A percentile compares a stretch with the other conserved stretches of the same genome.
These are phyloP conservation scores for Petunia secreta DNA, from an alignment of 257 asterid genomes.

Conservation along the genomic window DNA sequence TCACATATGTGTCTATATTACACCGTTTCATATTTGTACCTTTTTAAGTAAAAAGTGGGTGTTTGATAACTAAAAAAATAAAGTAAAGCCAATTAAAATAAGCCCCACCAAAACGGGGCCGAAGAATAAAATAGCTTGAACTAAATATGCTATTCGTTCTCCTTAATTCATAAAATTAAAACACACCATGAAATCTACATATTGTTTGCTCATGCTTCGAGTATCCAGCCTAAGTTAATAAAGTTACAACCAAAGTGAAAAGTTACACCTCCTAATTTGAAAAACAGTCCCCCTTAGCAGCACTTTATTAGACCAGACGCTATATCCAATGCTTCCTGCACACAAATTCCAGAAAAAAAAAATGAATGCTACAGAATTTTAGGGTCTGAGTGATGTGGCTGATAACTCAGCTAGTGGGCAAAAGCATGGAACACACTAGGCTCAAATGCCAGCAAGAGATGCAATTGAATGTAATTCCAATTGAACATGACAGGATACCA, in stretches of 20 bases:
- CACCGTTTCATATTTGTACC: too few species aligned
- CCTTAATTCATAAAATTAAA: background rate
- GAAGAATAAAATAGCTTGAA: background rate
- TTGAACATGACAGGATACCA: background rate
- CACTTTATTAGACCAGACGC: background rate
- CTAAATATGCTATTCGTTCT: background rate
- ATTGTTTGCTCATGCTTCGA: background rate
- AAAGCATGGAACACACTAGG: background rate
- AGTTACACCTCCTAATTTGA: background rate
- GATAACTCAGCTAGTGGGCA: background rate
- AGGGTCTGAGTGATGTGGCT: background rate
- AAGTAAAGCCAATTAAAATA: too few species aligned
- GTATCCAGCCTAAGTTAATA: background rate
- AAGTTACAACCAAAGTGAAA: background rate
- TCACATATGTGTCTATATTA: too few species aligned
- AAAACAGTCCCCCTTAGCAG: background rate
- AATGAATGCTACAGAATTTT: background rate
- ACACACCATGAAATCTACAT: background rate
- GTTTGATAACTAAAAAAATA: too few species aligned
- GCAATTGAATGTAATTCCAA: background rate
- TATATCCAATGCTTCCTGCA: slow-evolving; percentile 8
- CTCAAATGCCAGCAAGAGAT: background rate
- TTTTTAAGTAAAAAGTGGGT: too few species aligned
- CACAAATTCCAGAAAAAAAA: background rate
- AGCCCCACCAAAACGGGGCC: too few species aligned